A percentile compares a stretch with the other conserved stretches of the same genome.
phyloP scores from a whole-genome alignment of 1,139 yeast genomes.

The Kazachstania sp. region DNA sequence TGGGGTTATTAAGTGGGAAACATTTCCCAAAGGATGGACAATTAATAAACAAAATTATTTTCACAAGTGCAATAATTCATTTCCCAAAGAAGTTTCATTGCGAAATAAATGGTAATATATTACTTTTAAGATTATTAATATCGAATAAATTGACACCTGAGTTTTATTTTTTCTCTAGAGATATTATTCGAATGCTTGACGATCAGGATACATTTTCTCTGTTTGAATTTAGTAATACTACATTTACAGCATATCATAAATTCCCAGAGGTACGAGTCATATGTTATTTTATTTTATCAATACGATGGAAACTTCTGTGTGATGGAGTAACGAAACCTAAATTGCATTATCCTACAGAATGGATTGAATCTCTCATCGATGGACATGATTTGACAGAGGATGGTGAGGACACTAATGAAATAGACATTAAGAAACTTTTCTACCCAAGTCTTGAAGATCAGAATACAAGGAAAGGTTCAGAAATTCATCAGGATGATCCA shows the following conservation, averaged over 20 bases:
- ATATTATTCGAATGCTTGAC: slow-evolving; percentile 12
- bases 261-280: slow-evolving; percentile 20
- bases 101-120: slow-evolving; percentile 11
- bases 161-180: slow-evolving; percentile 15
- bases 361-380: slow-evolving; percentile 10
- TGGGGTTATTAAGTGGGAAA: slow-evolving; percentile 25
- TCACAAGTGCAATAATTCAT: slow-evolving; percentile 11
- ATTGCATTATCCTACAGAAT: slow-evolving; percentile 10
- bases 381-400: neutral
- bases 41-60: slow-evolving; percentile 16
- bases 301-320: slow-evolving; percentile 16
- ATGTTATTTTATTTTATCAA: slow-evolving; percentile 18
- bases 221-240: slow-evolving; percentile 8
- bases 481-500: slow-evolving; percentile 1
- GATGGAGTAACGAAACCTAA: slow-evolving; percentile 9
- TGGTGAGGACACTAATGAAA: slow-evolving; percentile 8
- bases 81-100: slow-evolving; percentile 12
- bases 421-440: slow-evolving; percentile 10
- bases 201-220: slow-evolving; percentile 10
- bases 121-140: slow-evolving; percentile 19
- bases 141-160: slow-evolving; percentile 22
- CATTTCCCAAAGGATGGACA: slow-evolving; percentile 21
- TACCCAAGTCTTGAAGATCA: slow-evolving; percentile 2
- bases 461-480: neutral
- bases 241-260: slow-evolving; percentile 10